Evolutionary conservation across 2,329 filamentous ascomycete species (phyloP).

Genomic region (Aspergillus niger): DNA sequence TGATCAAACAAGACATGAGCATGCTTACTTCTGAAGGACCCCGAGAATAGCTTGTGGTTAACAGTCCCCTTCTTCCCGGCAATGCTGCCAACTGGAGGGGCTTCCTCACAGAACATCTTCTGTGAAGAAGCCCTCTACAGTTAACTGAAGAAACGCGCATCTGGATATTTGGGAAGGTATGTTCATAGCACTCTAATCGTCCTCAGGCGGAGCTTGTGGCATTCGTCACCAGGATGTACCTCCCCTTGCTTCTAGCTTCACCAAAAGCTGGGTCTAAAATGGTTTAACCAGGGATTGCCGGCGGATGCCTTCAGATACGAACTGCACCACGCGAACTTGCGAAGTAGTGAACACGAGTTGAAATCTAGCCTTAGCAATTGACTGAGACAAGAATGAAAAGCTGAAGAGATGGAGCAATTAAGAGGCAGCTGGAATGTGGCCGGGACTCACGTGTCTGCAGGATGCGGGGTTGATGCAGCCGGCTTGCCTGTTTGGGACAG

Average conservation of each 20-base stretch:
- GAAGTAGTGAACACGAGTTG: neutral
- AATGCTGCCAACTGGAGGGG: neutral
- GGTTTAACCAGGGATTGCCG: neutral
- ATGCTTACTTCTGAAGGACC: slow-evolving; percentile 33
- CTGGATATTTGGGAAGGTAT: neutral
- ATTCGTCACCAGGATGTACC: neutral
- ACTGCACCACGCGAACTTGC: neutral
- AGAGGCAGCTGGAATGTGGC: neutral
- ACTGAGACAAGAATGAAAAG: neutral
- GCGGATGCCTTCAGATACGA: neutral
- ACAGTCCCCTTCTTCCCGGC: slow-evolving; percentile 21
- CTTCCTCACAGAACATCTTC: neutral
- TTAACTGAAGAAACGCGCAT: neutral
- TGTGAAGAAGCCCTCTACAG: neutral
- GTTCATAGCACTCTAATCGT: neutral
- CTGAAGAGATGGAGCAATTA: neutral
- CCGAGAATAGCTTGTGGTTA: slow-evolving; percentile 33
- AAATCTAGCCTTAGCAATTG: neutral
- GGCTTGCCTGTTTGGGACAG: neutral
- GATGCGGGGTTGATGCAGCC: neutral
- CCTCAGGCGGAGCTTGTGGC: neutral
- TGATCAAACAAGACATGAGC: neutral
- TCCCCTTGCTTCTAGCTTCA: neutral
- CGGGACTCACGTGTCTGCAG: neutral
- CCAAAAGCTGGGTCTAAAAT: neutral